Conservation (phyloP, 2,329 filamentous ascomycete genomes). For the Aspergillus uvarum region DNA sequence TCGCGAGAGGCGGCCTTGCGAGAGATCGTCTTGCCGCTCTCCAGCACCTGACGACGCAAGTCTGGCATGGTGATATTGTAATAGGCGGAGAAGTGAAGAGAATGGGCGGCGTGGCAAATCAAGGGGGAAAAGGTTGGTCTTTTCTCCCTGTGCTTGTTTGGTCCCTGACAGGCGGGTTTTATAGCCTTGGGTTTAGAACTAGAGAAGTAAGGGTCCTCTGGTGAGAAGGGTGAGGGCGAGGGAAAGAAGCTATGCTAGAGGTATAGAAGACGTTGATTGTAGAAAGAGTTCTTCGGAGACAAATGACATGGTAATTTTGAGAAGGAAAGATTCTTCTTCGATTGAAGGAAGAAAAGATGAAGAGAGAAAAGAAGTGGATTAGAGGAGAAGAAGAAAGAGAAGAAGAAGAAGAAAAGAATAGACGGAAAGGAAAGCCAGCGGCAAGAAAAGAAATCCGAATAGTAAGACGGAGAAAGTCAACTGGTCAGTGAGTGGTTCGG, state of each 20-base stretch:
- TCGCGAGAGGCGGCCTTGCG: constrained; percentile 59
- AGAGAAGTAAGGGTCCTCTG: not conserved
- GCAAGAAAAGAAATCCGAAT: not conserved
- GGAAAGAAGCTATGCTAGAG: constrained; percentile 16
- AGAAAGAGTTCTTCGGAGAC: constrained; percentile 17
- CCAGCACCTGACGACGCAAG: constrained; percentile 58
- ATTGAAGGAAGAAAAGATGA: constrained; percentile 4
- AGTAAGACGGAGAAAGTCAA: not conserved
- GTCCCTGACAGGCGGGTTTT: not conserved
- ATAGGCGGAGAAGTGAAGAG: too few species aligned
- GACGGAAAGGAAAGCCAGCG: constrained; percentile 1
- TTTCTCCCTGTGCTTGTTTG: not conserved
- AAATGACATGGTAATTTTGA: constrained; percentile 21
- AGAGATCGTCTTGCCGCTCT: constrained; percentile 65
- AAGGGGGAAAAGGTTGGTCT: not conserved
- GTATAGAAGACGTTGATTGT: constrained; percentile 20
- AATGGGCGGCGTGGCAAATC: not conserved
- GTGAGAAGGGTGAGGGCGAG: not conserved
- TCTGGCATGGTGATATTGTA: constrained; percentile 42
- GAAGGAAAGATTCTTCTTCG: not conserved
- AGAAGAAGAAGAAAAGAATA: constrained; percentile 1
- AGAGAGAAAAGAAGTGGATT: constrained; percentile 8
- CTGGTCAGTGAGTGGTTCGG: not conserved
- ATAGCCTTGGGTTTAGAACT: not conserved
- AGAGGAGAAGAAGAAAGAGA: constrained; percentile 13